A percentile compares a stretch with the other conserved stretches of the same genome.
phyloP scores from a whole-genome alignment of 495 filamentous ascomycete species.

The Chaetomium fimeti region DNA sequence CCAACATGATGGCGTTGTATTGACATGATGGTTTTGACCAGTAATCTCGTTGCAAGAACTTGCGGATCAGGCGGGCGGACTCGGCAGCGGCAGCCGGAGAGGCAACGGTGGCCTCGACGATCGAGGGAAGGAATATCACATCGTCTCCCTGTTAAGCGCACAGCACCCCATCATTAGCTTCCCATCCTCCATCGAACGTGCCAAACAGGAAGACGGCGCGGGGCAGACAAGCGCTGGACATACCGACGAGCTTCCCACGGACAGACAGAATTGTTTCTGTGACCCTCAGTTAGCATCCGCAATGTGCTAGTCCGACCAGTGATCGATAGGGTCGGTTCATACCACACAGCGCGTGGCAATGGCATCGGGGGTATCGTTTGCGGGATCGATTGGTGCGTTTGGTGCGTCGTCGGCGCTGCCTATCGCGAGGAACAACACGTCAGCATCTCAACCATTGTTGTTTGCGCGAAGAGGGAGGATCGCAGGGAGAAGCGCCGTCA shows the following conservation, averaged over 20 bases:
- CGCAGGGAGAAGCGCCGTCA: not conserved
- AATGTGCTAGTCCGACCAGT: not conserved
- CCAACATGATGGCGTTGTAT: constrained; percentile 96
- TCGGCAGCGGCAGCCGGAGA: constrained; percentile 79
- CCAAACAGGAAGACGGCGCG: not conserved
- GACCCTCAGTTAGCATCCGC: constrained; percentile 21
- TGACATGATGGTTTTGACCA: constrained; percentile 62
- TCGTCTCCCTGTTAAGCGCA: constrained; percentile 64
- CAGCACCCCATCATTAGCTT: constrained; percentile 9
- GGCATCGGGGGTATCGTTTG: constrained; percentile 55
- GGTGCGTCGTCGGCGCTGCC: constrained; percentile 27
- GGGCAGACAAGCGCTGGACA: constrained; percentile 24
- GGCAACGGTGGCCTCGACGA: constrained; percentile 93
- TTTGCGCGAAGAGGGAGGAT: not conserved
- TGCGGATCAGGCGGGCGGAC: constrained; percentile 73
- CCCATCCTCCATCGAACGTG: not conserved
- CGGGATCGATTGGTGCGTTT: constrained; percentile 32
- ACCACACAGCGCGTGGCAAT: constrained; percentile 57
- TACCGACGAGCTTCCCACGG: constrained; percentile 63
- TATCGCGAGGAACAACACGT: constrained; percentile 12
- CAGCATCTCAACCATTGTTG: not conserved
- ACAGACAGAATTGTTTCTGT: constrained; percentile 72
- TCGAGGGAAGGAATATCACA: constrained; percentile 86
- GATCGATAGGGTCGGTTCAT: constrained; percentile 17
- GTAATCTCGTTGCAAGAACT: constrained; percentile 71